Base-by-base conservation (phyloP, 441 rosid genomes). In the Pelargonium cotyledonis region DNA sequence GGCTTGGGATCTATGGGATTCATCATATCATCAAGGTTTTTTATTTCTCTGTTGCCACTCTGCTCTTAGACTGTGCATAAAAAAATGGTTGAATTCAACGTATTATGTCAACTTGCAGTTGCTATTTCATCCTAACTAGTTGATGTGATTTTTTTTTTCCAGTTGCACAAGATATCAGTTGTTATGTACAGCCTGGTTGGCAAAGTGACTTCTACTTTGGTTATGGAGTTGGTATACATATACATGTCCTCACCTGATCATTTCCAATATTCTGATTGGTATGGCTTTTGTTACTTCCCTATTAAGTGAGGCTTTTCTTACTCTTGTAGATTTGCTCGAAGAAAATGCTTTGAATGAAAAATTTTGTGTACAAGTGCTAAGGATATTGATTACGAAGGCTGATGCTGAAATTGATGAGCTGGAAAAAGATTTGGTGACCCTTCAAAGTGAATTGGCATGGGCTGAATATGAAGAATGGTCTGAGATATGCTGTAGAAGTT, bases 1-100 rank as follows among this genome's bases (percentile, higher is more conserved):
- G 85, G 83, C 73, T 29, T 80, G 70, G 78, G 89, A 85, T 80
- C 82, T 85, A 67, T 84, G 92, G 92, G 83, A 79, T 76, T 81
- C 82, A 61, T 75, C 85, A 70, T 23, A 65, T 67, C 76, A 75
- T 76, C 76, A 74, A 68, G 83, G 84, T 63, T 64, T 21, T 19
- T 62, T 60, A 0, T 40, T 47, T n/a, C 49, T 12, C 15, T 66
- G 29, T 11, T 44, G 21, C 40, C 57, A 18, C 15, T 11, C 67
- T n/a, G 23, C n/a, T 0, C 31, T 3, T 68, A 11, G 55, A 47
- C n/a, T n/a, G n/a, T 31, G 21, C 65, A 65, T 66, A n/a, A 41
- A 47, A 41, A 63, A 44, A 66, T 66, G 68, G 6, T 51, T 72
- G 67, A 47, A 38, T 44, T 53, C 3, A 40, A 58, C 9, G 18